Evolutionary conservation across 768 basidiomycete genomes (phyloP), one percentile per base, ranked within the genome.

Genomic region (Coprinopsis strossmayeri): DNA sequence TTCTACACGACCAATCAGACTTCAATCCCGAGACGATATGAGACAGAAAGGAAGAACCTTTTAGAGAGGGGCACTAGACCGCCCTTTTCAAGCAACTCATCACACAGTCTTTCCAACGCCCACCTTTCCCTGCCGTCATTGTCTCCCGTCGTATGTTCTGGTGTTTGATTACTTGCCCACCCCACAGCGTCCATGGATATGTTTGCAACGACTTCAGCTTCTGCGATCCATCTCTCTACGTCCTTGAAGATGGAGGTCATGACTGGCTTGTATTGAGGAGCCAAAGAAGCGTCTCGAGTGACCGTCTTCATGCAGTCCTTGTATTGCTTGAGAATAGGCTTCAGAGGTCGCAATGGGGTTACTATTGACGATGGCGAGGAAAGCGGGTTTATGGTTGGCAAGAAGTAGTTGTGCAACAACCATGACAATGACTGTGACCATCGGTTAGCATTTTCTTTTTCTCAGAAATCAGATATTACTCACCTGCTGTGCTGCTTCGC

Each of bases 351-450:
- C 30, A 82, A 62, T 27, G 66, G 59, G 12, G 65, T 48, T 24
- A 63, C 43, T 46, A 68, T 62, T 2, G 64, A 52, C 7, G 60
- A 59, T 5, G 61, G 49, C 1, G 68, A 57, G 21, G 70, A 59
- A 21, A 72, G 69, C 0, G 79, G 80, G 57, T 82, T 80, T 45
- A 86, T 67, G 7, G 79, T 86, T 0, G 91, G 90, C 10, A 87
- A 70, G 61, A 90, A 94, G 63, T 92, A 96, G 56, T 91, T 83
- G 51, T 81, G 73, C 30, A 91, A 70, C 20, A 96, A 76, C 91
- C 92, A 96, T 35, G 68, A 60, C 71, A 94, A 76, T 3, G 87
- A 83, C 91, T 95, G 54, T 15, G 30, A 47, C 5, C 24, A 10
- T 42, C 24, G 25, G 13, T 45, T n/a, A 30, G 37, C 43, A 48